Conservation (phyloP, 257 asterid species). For the Vinca minor region DNA sequence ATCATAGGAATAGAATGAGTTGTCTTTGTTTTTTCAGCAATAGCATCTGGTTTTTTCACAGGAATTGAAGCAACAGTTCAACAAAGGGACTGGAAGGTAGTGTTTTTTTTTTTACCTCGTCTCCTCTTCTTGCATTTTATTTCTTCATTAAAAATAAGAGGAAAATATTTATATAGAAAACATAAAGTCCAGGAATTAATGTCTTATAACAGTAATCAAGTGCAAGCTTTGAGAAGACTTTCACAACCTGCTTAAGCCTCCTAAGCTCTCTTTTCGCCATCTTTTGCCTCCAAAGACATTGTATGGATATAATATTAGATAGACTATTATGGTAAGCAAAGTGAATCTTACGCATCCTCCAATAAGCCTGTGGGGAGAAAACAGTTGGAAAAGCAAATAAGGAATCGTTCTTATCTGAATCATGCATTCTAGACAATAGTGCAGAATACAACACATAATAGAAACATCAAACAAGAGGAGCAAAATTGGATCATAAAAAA, state of each 20-base stretch:
- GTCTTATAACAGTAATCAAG: no score
- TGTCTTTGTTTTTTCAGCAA: neutral
- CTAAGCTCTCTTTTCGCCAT: slow-evolving; percentile 79
- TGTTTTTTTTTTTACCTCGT: neutral
- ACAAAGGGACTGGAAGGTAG: neutral
- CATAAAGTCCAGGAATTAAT: neutral
- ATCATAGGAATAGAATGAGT: neutral
- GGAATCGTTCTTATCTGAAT: neutral
- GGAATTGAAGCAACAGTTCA: neutral
- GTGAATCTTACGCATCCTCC: slow-evolving; percentile 85
- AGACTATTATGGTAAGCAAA: slow-evolving; percentile 64
- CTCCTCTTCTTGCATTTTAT: neutral
- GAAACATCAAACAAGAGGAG: neutral
- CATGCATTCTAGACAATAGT: neutral
- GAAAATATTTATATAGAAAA: neutral
- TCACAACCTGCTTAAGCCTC: slow-evolving; percentile 79
- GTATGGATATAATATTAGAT: slow-evolving; percentile 68
- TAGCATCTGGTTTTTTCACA: neutral
- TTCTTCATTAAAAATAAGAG: neutral
- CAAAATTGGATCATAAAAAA: neutral
- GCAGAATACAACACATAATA: neutral
- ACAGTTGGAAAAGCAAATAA: slow-evolving; percentile 6
- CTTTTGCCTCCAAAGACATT: slow-evolving; percentile 92
- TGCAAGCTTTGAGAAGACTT: neutral
- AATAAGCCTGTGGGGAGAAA: slow-evolving; percentile 52